phyloP scores from a whole-genome alignment of 1,139 yeast genomes.

The Sugiyamaella novakii region DNA sequence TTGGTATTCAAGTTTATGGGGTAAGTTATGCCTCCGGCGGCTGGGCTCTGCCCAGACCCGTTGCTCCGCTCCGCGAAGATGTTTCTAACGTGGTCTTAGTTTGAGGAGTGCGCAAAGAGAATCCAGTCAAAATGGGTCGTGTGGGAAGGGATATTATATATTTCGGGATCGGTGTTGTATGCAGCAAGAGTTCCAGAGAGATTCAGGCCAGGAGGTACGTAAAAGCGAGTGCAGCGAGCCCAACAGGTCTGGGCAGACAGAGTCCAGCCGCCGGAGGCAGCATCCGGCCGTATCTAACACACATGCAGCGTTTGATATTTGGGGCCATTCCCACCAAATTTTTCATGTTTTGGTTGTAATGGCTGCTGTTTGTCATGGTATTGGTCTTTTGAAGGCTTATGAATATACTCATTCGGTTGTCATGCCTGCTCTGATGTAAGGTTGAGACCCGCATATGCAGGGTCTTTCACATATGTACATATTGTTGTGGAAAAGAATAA shows the following conservation, averaged over 20 bases:
- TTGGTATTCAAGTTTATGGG: conserved; percentile 53
- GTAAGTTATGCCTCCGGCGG: conserved; percentile 8
- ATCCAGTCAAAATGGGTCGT: conserved; percentile 63
- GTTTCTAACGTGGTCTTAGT: conserved; percentile 1
- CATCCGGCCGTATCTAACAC: too few relatives aligned
- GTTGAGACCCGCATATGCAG: not conserved
- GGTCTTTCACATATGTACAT: not conserved
- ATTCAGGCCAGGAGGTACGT: conserved; percentile 54
- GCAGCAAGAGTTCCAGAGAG: conserved; percentile 82
- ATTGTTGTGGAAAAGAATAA: not conserved
- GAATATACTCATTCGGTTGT: conserved; percentile 48
- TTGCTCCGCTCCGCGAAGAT: not conserved
- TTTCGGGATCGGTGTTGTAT: conserved; percentile 75
- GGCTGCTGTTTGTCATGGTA: conserved; percentile 78
- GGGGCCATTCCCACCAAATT: conserved; percentile 87
- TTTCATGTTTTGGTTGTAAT: conserved; percentile 80
- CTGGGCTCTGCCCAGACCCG: conserved; percentile 1
- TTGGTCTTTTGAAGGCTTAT: conserved; percentile 64
- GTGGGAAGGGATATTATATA: conserved; percentile 71
- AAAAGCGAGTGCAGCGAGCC: not conserved
- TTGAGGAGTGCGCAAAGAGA: conserved; percentile 50
- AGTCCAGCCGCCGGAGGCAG: too few relatives aligned
- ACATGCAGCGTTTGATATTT: conserved; percentile 53
- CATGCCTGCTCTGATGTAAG: conserved; percentile 9
- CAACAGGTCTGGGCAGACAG: too few relatives aligned